Percentiles rank a stretch among this genome's conserved stretches.
These are phyloP conservation scores for Meyerozyma guilliermondii DNA, from an alignment of 1,139 yeast species.

Conservation along the genomic window DNA sequence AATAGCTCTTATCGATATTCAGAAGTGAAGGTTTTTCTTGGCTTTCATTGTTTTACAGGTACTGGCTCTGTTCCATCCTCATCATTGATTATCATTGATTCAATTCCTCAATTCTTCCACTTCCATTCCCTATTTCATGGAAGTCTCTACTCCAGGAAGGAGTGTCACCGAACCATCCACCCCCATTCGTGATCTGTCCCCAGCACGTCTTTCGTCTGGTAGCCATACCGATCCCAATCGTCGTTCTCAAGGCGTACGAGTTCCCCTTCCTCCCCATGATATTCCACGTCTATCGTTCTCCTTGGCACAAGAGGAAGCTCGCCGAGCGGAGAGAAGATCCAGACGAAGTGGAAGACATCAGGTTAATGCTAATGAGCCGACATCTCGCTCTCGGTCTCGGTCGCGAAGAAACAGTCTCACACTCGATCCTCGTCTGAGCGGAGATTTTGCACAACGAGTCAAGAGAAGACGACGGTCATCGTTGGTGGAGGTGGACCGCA, in stretches of 20 bases:
- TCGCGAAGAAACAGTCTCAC: conserved; percentile 3
- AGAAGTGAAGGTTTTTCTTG: too few species aligned
- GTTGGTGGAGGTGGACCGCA: conserved; percentile 13
- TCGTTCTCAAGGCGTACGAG: conserved; percentile 6
- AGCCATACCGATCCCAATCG: conserved; percentile 3
- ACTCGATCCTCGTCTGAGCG: conserved; percentile 8
- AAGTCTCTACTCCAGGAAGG: neutral
- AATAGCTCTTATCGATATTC: too few species aligned
- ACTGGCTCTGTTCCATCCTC: neutral
- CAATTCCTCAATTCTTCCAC: too few species aligned
- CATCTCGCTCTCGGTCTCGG: conserved; percentile 3
- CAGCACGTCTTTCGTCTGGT: neutral
- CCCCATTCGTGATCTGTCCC: conserved; percentile 14
- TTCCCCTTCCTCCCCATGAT: conserved; percentile 25
- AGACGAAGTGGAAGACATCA: neutral
- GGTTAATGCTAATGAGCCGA: neutral
- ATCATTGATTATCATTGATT: too few species aligned
- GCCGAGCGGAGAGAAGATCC: neutral
- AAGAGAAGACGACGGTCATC: conserved; percentile 28
- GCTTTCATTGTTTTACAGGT: too few species aligned
- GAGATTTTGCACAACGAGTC: conserved; percentile 6
- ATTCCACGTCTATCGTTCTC: conserved; percentile 16
- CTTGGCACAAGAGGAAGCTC: conserved; percentile 1
- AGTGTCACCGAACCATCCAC: conserved; percentile 26
- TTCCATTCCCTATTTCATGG: neutral